phyloP scores from a whole-genome alignment of 352 stramenopile genomes.

The Albugo candida region DNA sequence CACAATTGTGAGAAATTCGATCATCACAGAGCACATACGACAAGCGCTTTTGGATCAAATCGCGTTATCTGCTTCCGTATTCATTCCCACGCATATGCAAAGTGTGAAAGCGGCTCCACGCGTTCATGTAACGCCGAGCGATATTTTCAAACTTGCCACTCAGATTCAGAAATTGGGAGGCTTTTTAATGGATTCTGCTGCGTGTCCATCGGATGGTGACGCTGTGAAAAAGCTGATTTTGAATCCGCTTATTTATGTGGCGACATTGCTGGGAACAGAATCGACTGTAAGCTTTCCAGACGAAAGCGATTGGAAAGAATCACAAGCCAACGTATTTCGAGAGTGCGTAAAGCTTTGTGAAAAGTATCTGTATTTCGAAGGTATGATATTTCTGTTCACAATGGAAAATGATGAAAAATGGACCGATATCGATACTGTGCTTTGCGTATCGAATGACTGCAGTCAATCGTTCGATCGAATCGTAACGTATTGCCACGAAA shows the following conservation, averaged over 20 bases:
- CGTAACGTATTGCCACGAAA: constrained; percentile 35
- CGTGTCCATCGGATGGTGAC: constrained; percentile 17
- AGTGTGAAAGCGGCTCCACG: background rate
- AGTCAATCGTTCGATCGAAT: constrained; percentile 25
- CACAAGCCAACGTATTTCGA: constrained; percentile 29
- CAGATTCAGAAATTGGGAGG: constrained; percentile 36
- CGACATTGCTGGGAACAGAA: constrained; percentile 14
- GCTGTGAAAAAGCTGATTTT: constrained; percentile 40
- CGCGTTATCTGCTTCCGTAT: background rate
- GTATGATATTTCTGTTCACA: constrained; percentile 55
- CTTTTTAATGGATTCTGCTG: constrained; percentile 30
- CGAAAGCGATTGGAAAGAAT: constrained; percentile 15
- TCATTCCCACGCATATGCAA: background rate
- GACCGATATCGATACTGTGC: constrained; percentile 40
- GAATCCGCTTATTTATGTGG: constrained; percentile 53
- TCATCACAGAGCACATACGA: constrained; percentile 40
- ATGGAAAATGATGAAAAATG: constrained; percentile 39
- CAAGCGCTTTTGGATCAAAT: constrained; percentile 22
- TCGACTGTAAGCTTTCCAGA: constrained; percentile 6
- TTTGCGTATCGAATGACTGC: constrained; percentile 35
- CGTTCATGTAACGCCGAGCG: constrained; percentile 8
- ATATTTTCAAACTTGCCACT: constrained; percentile 42
- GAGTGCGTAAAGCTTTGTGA: constrained; percentile 39
- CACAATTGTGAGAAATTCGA: constrained; percentile 29
- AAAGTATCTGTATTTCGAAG: constrained; percentile 64